A percentile compares a stretch with the other conserved stretches of the same genome.
Evolutionary conservation across 306 rosid species (phyloP).

Genomic region (Medicago ruthenica): DNA sequence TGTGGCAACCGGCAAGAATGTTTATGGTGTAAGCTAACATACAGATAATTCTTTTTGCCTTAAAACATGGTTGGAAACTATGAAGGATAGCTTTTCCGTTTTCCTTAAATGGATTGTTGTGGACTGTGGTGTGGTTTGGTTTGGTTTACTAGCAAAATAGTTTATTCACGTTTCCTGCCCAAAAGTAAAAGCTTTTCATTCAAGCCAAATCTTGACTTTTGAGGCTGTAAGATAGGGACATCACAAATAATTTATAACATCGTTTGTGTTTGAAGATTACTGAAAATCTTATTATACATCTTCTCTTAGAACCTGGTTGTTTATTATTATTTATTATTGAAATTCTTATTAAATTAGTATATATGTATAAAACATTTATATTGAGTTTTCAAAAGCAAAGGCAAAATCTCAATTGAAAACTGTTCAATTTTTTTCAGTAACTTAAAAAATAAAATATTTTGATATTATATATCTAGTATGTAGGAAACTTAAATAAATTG

Average conservation of each 20-base stretch:
- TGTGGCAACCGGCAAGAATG: constrained; percentile 30
- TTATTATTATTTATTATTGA: not conserved
- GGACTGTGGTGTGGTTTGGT: too few species aligned
- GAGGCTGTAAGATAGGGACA: too few species aligned
- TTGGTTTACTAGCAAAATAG: constrained; percentile 31
- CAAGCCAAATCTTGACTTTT: constrained; percentile 20
- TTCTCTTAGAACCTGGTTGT: not conserved
- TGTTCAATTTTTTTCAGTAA: not conserved
- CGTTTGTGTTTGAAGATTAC: not conserved
- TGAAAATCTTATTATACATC: constrained; percentile 23
- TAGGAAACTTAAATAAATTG: not conserved
- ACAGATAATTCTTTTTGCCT: constrained; percentile 33
- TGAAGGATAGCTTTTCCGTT: constrained; percentile 18
- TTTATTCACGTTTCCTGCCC: constrained; percentile 30
- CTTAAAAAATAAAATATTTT: not conserved
- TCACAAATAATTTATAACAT: constrained; percentile 17
- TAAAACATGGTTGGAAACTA: constrained; percentile 36
- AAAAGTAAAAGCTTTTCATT: constrained; percentile 6
- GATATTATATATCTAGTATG: not conserved
- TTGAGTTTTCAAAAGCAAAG: not conserved
- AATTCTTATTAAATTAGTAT: not conserved
- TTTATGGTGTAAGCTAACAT: constrained; percentile 37
- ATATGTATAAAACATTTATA: not conserved
- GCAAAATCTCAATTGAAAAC: not conserved
- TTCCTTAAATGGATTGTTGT: constrained; percentile 18